These are phyloP conservation scores for Mortierella sp. DNA, from an alignment of 371 early-diverging fungal genomes.

Conservation along the genomic window DNA sequence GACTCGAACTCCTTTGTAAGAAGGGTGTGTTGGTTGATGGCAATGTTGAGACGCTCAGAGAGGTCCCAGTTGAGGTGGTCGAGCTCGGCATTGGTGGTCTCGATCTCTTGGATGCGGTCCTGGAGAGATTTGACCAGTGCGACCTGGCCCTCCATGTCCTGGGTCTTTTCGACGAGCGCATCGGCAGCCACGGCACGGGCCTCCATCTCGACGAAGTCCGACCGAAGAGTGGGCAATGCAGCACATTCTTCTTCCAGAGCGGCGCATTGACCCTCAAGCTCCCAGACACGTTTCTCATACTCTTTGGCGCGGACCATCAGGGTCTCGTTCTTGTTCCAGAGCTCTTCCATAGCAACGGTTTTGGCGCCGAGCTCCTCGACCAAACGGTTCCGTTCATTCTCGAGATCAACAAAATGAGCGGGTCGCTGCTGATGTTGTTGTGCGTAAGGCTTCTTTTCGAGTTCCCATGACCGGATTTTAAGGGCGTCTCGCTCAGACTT, in stretches of 20 bases:
- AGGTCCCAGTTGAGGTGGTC: constrained; percentile 55
- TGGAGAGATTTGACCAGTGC: constrained; percentile 47
- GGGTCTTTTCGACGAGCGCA: constrained; percentile 42
- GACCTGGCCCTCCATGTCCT: constrained; percentile 51
- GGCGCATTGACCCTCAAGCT: constrained; percentile 43
- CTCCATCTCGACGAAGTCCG: constrained; percentile 53
- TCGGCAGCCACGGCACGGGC: constrained; percentile 49
- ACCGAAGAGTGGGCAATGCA: constrained; percentile 23
- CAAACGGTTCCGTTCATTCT: constrained; percentile 53
- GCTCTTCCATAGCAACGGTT: constrained; percentile 53
- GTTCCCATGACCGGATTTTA: constrained; percentile 46
- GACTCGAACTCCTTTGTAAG: constrained; percentile 53
- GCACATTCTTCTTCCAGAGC: constrained; percentile 40
- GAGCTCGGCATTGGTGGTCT: constrained; percentile 52
- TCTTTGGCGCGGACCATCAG: constrained; percentile 44
- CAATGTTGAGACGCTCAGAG: constrained; percentile 48
- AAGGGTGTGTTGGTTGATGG: constrained; percentile 49
- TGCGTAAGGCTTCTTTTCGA: constrained; percentile 47
- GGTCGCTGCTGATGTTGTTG: constrained; percentile 47
- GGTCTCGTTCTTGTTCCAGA: constrained; percentile 50
- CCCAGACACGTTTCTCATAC: constrained; percentile 58
- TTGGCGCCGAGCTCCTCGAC: constrained; percentile 48
- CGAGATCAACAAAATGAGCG: constrained; percentile 46
- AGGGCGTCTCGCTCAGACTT: constrained; percentile 49
- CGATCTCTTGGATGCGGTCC: constrained; percentile 50